Conservation (phyloP, 345 rosid genomes). For the Microthlaspi erraticum region DNA sequence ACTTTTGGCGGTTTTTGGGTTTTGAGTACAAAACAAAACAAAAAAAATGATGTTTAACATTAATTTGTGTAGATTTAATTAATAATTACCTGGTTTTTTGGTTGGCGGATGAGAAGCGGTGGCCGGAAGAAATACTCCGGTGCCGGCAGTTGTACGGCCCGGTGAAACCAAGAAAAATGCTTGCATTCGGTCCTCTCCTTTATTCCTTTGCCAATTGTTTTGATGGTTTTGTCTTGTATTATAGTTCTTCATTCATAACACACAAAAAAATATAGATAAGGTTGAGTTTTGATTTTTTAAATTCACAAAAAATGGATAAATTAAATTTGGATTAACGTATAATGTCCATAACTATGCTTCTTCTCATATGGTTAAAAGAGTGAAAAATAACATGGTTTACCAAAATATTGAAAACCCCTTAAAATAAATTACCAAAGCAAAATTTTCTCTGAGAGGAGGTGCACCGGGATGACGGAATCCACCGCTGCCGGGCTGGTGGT, state of each 20-base stretch:
- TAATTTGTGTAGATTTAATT: not conserved
- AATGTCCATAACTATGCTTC: not conserved
- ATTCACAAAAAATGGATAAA: not conserved
- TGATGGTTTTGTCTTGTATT: constrained; percentile 36
- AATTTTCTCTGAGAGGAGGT: constrained; percentile 17
- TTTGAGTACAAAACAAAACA: not conserved
- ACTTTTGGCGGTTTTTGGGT: not conserved
- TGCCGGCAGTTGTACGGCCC: constrained; percentile 65
- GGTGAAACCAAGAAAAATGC: constrained; percentile 71
- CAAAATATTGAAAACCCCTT: not conserved
- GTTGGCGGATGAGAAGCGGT: constrained; percentile 47
- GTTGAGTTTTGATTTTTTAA: constrained; percentile 1
- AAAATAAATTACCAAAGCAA: constrained; percentile 24
- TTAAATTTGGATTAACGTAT: not conserved
- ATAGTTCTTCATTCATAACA: constrained; percentile 39
- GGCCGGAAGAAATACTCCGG: constrained; percentile 90
- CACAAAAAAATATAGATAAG: not conserved
- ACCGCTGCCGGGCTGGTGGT: not conserved
- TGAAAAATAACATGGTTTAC: not conserved
- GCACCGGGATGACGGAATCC: constrained; percentile 3
- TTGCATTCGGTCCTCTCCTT: constrained; percentile 71
- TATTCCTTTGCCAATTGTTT: constrained; percentile 41
- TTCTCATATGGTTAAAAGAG: not conserved
- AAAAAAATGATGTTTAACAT: no score
- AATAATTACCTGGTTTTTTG: constrained; percentile 60